Percentiles rank a stretch among this genome's conserved stretches.
phyloP scores from a whole-genome alignment of 108 stramenopile species.

The Schizochytrium sp. region DNA sequence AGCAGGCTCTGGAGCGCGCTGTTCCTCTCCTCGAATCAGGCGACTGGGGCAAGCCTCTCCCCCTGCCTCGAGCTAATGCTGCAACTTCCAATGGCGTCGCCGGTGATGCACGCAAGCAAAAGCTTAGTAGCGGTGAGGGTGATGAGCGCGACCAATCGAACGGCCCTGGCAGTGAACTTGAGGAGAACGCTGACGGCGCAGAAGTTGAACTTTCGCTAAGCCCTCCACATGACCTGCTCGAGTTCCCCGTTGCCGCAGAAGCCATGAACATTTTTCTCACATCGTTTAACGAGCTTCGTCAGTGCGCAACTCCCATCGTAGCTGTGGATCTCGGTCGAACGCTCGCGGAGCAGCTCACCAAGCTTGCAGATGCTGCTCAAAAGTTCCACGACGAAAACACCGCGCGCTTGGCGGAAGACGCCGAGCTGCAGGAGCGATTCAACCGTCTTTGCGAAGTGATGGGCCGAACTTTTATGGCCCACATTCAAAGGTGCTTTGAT shows the following conservation, averaged over 20 bases:
- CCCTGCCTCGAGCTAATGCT: not conserved
- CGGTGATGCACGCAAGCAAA: too few relatives aligned
- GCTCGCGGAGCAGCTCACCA: not conserved
- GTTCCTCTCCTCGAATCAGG: not conserved
- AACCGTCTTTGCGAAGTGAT: not conserved
- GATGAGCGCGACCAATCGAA: not conserved
- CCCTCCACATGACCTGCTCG: slow-evolving; percentile 2
- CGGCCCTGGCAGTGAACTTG: not conserved
- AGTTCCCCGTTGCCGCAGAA: not conserved
- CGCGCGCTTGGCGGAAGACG: not conserved
- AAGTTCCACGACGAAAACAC: not conserved
- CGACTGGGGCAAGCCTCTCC: not conserved
- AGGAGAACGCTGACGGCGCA: not conserved
- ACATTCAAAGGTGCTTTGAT: not conserved
- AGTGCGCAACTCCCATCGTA: not conserved
- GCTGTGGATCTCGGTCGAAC: not conserved
- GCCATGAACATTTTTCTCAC: not conserved
- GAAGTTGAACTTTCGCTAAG: not conserved
- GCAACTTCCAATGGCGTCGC: not conserved
- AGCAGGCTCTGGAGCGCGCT: not conserved
- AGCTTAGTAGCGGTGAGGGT: not conserved
- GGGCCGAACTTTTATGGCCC: not conserved
- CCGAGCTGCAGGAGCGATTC: not conserved
- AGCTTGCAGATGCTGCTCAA: not conserved
- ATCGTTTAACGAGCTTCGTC: not conserved